Conservation (phyloP, 352 stramenopile species). For the Phytophthora ohioensis region DNA sequence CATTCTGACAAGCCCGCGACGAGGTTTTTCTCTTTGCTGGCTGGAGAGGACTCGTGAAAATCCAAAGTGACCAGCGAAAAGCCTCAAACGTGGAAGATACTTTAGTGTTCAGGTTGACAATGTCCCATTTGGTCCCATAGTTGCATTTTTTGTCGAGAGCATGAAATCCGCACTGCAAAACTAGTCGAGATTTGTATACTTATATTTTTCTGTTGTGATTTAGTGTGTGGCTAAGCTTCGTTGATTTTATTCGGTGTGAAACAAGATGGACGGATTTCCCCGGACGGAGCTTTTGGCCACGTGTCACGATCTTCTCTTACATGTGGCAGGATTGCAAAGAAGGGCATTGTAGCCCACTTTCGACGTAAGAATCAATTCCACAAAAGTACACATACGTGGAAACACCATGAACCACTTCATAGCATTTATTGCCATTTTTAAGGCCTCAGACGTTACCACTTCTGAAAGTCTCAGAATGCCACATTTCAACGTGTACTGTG, state of each 20-base stretch:
- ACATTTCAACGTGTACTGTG: too few relatives aligned
- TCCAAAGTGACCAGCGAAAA: conserved; percentile 46
- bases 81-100: conserved; percentile 5
- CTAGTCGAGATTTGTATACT: neutral
- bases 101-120: conserved; percentile 3
- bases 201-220: neutral
- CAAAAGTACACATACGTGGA: too few relatives aligned
- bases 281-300: neutral
- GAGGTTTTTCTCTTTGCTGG: conserved; percentile 14
- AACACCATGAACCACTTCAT: too few relatives aligned
- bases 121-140: neutral
- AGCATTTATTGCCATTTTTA: too few relatives aligned
- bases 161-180: neutral
- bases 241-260: neutral
- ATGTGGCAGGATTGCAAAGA: neutral
- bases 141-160: neutral
- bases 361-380: too few relatives aligned
- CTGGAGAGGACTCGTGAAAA: conserved; percentile 45
- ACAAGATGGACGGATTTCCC: neutral
- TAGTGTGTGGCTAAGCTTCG: conserved; percentile 1
- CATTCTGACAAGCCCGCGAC: conserved; percentile 23
- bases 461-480: too few relatives aligned
- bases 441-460: too few relatives aligned
- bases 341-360: too few relatives aligned
- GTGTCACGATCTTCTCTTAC: conserved; percentile 1